These are phyloP conservation scores for Grosmannia penicillata DNA, from an alignment of 2,329 filamentous ascomycete genomes.

Conservation along the genomic window DNA sequence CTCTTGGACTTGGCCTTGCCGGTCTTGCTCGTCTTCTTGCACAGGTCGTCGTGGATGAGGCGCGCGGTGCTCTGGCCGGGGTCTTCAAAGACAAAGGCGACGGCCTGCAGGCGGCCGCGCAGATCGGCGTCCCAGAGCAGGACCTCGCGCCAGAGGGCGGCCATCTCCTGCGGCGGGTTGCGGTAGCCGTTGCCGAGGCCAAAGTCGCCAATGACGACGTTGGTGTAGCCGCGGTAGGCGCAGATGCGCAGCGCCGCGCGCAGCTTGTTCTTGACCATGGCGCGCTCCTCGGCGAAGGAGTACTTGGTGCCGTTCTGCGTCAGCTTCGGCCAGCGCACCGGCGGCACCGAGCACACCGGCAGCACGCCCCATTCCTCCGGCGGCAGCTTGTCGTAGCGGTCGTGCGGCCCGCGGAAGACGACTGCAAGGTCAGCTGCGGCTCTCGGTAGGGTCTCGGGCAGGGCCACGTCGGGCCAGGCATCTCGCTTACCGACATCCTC, in stretches of 20 bases:
- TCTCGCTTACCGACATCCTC: slow-evolving; percentile 40
- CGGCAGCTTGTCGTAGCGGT: slow-evolving; percentile 43
- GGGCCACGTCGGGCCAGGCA: background rate
- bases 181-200: slow-evolving; percentile 48
- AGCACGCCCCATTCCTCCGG: slow-evolving; percentile 39
- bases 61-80: slow-evolving; percentile 35
- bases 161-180: slow-evolving; percentile 50
- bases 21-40: slow-evolving; percentile 27
- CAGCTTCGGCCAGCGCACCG: slow-evolving; percentile 59
- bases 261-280: slow-evolving; percentile 61
- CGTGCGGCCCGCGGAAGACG: slow-evolving; percentile 56
- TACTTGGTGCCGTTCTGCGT: slow-evolving; percentile 52
- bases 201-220: slow-evolving; percentile 49
- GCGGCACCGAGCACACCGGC: slow-evolving; percentile 60
- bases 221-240: slow-evolving; percentile 39
- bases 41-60: slow-evolving; percentile 38
- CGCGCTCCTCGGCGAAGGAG: slow-evolving; percentile 55
- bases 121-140: slow-evolving; percentile 48
- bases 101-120: slow-evolving; percentile 43
- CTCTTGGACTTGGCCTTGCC: slow-evolving; percentile 19
- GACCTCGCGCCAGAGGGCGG: slow-evolving; percentile 50
- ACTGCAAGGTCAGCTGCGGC: slow-evolving; percentile 25
- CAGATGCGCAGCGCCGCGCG: slow-evolving; percentile 57
- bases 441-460: background rate
- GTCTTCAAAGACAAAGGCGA: slow-evolving; percentile 52